Evolutionary conservation across 345 rosid genomes (phyloP).

Genomic region (Leavenworthia alabamica): DNA sequence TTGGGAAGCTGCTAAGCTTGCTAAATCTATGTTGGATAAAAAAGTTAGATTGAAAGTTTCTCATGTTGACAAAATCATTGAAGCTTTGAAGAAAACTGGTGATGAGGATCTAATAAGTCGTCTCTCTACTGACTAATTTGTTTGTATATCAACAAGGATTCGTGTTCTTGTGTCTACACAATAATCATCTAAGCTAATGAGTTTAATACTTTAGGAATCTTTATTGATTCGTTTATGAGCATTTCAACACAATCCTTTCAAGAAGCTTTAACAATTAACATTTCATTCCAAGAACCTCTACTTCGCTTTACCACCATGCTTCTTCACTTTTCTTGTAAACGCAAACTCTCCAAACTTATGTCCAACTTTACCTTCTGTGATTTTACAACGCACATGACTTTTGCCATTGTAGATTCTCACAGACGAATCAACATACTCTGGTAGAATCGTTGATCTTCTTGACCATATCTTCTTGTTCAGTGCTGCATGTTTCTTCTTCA

Average conservation of each 20-base stretch:
- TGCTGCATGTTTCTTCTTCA: slow-evolving; percentile 31
- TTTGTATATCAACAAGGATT: not conserved
- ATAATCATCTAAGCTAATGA: not conserved
- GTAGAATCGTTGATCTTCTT: slow-evolving; percentile 41
- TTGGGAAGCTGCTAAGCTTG: slow-evolving; percentile 59
- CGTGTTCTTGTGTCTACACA: not conserved
- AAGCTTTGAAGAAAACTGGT: slow-evolving; percentile 39
- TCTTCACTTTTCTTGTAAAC: slow-evolving; percentile 33
- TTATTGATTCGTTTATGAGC: slow-evolving; percentile 5
- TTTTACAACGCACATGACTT: slow-evolving; percentile 38
- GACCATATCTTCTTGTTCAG: slow-evolving; percentile 44
- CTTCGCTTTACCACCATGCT: slow-evolving; percentile 28
- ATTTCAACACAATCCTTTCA: not conserved
- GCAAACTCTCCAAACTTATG: slow-evolving; percentile 51
- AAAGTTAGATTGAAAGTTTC: slow-evolving; percentile 36
- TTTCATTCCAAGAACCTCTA: not conserved
- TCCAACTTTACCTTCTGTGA: slow-evolving; percentile 41
- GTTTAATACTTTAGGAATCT: not conserved
- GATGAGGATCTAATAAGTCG: slow-evolving; percentile 36
- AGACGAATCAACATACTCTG: slow-evolving; percentile 35
- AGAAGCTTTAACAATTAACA: not conserved
- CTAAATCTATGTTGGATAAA: slow-evolving; percentile 46
- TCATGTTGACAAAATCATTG: slow-evolving; percentile 33
- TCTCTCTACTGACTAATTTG: slow-evolving; percentile 14
- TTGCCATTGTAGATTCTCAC: slow-evolving; percentile 47